Conservation (phyloP, 768 basidiomycete species). For the Tylopilus rubrobrunneus region DNA sequence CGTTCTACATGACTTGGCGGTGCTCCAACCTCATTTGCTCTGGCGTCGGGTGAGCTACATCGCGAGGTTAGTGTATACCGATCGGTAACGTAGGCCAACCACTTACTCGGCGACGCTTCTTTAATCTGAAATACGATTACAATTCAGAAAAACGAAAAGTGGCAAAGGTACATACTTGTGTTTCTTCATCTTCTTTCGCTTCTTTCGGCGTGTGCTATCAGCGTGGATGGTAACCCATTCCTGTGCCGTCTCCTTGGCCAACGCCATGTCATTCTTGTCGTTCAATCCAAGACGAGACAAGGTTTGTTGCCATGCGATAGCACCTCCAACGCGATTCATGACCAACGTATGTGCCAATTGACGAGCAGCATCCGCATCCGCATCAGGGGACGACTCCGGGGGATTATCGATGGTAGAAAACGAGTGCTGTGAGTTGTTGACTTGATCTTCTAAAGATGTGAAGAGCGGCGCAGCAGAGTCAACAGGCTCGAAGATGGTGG, state of each 20-base stretch:
- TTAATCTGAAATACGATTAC: conserved; percentile 49
- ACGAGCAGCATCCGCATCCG: conserved; percentile 77
- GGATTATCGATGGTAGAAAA: conserved; percentile 38
- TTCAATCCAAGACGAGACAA: conserved; percentile 63
- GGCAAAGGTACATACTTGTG: conserved; percentile 67
- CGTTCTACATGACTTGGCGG: not conserved
- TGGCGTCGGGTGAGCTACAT: conserved; percentile 45
- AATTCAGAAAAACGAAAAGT: conserved; percentile 9
- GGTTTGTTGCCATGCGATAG: conserved; percentile 65
- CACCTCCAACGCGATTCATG: conserved; percentile 57
- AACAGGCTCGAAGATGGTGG: conserved; percentile 46
- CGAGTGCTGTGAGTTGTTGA: conserved; percentile 23
- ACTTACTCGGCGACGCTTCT: conserved; percentile 85
- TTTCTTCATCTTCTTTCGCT: conserved; percentile 94
- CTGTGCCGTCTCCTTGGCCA: conserved; percentile 51
- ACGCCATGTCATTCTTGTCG: conserved; percentile 44
- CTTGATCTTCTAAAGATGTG: conserved; percentile 18
- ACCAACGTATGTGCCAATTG: conserved; percentile 75
- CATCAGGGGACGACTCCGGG: conserved; percentile 54
- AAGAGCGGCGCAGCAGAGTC: conserved; percentile 19
- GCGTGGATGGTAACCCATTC: conserved; percentile 64
- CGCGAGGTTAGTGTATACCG: conserved; percentile 14
- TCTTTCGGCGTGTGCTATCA: conserved; percentile 83
- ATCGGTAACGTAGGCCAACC: conserved; percentile 3
- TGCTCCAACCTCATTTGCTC: conserved; percentile 22